Evolutionary conservation across 345 rosid species (phyloP).

Genomic region (Viola odorata): DNA sequence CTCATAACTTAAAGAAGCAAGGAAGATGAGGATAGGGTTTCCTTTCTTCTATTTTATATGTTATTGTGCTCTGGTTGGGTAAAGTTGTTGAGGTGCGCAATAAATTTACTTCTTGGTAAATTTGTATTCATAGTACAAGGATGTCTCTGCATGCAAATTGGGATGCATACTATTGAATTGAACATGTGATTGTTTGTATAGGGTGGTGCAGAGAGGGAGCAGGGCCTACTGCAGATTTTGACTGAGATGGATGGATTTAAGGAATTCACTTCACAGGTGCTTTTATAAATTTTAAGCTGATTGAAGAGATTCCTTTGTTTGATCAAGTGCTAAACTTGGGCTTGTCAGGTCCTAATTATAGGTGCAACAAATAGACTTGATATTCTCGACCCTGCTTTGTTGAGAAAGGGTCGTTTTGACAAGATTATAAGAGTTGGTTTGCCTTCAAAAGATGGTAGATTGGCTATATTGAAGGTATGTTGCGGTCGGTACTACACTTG

Average conservation of each 20-base stretch:
- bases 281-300: conserved; percentile 13
- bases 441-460: conserved; percentile 89
- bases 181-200: conserved; percentile 24
- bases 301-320: conserved; percentile 3
- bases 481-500: neutral
- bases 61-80: too few relatives aligned
- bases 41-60: too few relatives aligned
- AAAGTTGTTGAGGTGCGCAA: too few relatives aligned
- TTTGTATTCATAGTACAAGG: too few relatives aligned
- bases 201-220: conserved; percentile 99
- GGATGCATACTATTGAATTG: too few relatives aligned
- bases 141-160: too few relatives aligned
- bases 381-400: conserved; percentile 89
- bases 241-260: conserved; percentile 99
- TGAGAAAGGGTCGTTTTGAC: conserved; percentile 97
- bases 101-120: too few relatives aligned
- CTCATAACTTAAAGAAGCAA: too few relatives aligned
- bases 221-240: conserved; percentile 92
- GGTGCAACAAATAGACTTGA: conserved; percentile 98
- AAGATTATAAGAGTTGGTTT: conserved; percentile 92
- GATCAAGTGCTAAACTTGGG: conserved; percentile 23
- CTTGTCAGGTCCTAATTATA: conserved; percentile 74
- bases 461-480: conserved; percentile 77
- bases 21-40: too few relatives aligned
- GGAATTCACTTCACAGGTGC: conserved; percentile 83